Conservation (phyloP, 2,329 filamentous ascomycete genomes). For the Aspergillus brasiliensis region DNA sequence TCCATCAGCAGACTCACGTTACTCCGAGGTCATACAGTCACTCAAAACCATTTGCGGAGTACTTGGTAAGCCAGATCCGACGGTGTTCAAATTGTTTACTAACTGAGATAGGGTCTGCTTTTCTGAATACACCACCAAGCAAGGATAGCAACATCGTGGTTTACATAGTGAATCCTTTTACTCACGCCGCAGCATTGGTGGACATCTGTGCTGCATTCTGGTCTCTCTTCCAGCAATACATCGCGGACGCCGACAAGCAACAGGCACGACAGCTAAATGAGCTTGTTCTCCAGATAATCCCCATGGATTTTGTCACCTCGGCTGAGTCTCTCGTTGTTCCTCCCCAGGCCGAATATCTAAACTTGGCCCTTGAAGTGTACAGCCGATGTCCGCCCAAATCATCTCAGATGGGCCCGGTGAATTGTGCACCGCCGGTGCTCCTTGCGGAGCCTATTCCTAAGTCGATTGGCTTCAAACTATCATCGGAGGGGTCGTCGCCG, state of each 20-base stretch:
- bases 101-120: slow-evolving; percentile 34
- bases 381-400: slow-evolving; percentile 56
- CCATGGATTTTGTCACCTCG: slow-evolving; percentile 56
- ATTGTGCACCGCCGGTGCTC: slow-evolving; percentile 56
- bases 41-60: slow-evolving; percentile 38
- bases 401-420: slow-evolving; percentile 39
- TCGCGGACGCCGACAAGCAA: slow-evolving; percentile 40
- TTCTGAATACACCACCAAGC: slow-evolving; percentile 36
- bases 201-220: slow-evolving; percentile 62
- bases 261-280: slow-evolving; percentile 44
- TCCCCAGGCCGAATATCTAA: slow-evolving; percentile 50
- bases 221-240: slow-evolving; percentile 57
- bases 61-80: slow-evolving; percentile 35
- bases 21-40: slow-evolving; percentile 38
- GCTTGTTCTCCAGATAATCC: slow-evolving; percentile 60
- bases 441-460: slow-evolving; percentile 57
- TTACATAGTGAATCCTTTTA: slow-evolving; percentile 62
- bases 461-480: slow-evolving; percentile 57
- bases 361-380: slow-evolving; percentile 60
- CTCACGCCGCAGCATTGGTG: slow-evolving; percentile 45
- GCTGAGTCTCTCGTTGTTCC: slow-evolving; percentile 55
- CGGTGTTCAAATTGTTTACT: neutral
- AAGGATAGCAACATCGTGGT: slow-evolving; percentile 53
- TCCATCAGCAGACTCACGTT: slow-evolving; percentile 29
- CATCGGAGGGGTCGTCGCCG: slow-evolving; percentile 55